A percentile compares a stretch with the other conserved stretches of the same genome.
Evolutionary conservation across 345 rosid genomes (phyloP).

Genomic region (Fremontodendron californicum): DNA sequence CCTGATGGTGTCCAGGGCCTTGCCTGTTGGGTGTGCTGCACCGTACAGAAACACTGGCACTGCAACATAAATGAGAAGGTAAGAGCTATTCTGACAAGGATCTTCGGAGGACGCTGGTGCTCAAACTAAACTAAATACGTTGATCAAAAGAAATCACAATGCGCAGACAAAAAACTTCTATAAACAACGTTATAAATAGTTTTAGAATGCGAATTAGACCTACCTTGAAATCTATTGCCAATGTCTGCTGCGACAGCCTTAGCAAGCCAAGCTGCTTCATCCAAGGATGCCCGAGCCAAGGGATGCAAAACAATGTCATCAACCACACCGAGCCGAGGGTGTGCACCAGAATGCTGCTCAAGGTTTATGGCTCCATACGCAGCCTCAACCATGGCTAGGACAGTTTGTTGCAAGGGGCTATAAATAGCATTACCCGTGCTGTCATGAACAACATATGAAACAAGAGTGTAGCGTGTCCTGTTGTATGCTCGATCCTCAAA

Average conservation of each 20-base stretch:
- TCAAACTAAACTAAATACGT: background rate
- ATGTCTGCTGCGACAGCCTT: conserved; percentile 53
- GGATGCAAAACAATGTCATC: conserved; percentile 62
- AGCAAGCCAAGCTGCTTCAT: conserved; percentile 64
- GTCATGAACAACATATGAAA: conserved; percentile 46
- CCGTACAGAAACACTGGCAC: conserved; percentile 56
- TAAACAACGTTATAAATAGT: background rate
- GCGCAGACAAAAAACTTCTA: too few species aligned
- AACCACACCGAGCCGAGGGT: conserved; percentile 62
- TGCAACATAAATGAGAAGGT: conserved; percentile 17
- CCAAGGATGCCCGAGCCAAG: conserved; percentile 43
- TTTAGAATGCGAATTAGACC: background rate
- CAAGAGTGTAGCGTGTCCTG: conserved; percentile 47
- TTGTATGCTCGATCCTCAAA: conserved; percentile 55
- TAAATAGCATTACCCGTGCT: conserved; percentile 41
- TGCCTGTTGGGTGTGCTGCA: conserved; percentile 57
- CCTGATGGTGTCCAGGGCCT: conserved; percentile 50
- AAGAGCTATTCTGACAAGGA: background rate
- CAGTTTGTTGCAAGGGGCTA: conserved; percentile 51
- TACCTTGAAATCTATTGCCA: conserved; percentile 50
- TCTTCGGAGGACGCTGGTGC: too few species aligned
- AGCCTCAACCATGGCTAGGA: conserved; percentile 51
- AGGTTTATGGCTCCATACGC: conserved; percentile 46
- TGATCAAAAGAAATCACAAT: too few species aligned
- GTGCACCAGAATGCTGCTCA: conserved; percentile 47